Evolutionary conservation across 148 eudicot species (phyloP).

Genomic region (Mesembryanthemum crystallinum): DNA sequence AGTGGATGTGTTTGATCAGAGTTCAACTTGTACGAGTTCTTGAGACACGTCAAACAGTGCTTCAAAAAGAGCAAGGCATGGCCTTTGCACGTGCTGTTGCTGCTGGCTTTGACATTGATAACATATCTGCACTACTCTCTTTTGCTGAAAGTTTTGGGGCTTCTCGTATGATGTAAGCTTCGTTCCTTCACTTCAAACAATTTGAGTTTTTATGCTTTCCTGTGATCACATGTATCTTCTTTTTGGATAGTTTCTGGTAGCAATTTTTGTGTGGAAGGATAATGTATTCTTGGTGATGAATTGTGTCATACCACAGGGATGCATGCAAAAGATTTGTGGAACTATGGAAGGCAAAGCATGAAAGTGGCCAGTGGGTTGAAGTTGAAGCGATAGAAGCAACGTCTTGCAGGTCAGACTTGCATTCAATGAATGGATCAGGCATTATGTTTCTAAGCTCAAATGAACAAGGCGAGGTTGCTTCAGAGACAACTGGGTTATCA

Average conservation of each 20-base stretch:
- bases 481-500: slow-evolving; percentile 52
- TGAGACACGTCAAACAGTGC: slow-evolving; percentile 78
- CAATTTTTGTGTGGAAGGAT: background rate
- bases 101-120: slow-evolving; percentile 82
- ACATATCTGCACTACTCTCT: slow-evolving; percentile 53
- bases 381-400: slow-evolving; percentile 74
- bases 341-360: slow-evolving; percentile 94
- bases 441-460: slow-evolving; percentile 46
- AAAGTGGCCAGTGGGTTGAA: slow-evolving; percentile 95
- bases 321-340: slow-evolving; percentile 75
- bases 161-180: slow-evolving; percentile 77
- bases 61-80: slow-evolving; percentile 97
- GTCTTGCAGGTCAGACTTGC: slow-evolving; percentile 43
- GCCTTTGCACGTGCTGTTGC: slow-evolving; percentile 98
- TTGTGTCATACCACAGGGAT: slow-evolving; percentile 46
- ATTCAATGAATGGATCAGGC: slow-evolving; percentile 56
- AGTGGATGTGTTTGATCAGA: slow-evolving; percentile 42
- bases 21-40: slow-evolving; percentile 79
- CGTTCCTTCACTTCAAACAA: slow-evolving; percentile 3
- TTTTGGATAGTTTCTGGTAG: background rate
- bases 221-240: background rate
- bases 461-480: slow-evolving; percentile 38
- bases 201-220: background rate
- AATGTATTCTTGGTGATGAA: background rate
- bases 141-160: slow-evolving; percentile 95